These are phyloP conservation scores for Neocatenulostroma microsporum DNA, from an alignment of 2,329 filamentous ascomycete genomes.

Conservation along the genomic window DNA sequence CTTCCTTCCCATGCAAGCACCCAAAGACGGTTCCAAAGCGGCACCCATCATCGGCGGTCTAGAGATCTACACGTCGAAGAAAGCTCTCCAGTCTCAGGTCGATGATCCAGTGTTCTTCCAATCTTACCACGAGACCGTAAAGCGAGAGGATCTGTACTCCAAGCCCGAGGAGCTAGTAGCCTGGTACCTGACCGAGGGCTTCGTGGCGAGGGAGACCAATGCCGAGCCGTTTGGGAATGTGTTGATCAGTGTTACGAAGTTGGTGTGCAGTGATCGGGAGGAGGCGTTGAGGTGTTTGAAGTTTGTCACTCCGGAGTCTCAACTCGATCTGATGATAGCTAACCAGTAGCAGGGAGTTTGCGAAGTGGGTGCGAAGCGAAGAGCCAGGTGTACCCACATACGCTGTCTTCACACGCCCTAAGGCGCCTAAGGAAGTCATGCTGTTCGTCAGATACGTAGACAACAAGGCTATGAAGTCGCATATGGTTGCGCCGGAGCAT, in stretches of 20 bases:
- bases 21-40: constrained; percentile 3
- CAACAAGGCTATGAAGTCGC: constrained; percentile 11
- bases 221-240: constrained; percentile 7
- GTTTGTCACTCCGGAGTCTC: too few relatives aligned
- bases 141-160: constrained; percentile 16
- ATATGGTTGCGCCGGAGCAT: constrained; percentile 19
- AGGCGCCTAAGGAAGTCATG: constrained; percentile 19
- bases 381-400: constrained; percentile 22
- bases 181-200: constrained; percentile 20
- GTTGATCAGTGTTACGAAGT: constrained; percentile 15
- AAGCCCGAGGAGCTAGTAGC: constrained; percentile 18
- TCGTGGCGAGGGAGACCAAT: constrained; percentile 13
- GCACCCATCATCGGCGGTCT: constrained; percentile 16
- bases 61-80: constrained; percentile 22
- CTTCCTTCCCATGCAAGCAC: constrained; percentile 11
- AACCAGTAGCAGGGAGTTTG: constrained; percentile 6
- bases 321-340: too few relatives aligned
- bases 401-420: constrained; percentile 20
- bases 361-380: constrained; percentile 12
- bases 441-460: constrained; percentile 20
- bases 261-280: constrained; percentile 9
- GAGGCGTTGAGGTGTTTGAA: too few relatives aligned
- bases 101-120: constrained; percentile 23
- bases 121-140: constrained; percentile 16
- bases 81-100: constrained; percentile 19